These are phyloP conservation scores for Saccharomycopsis olivae DNA, from an alignment of 805 yeast species.

Conservation along the genomic window DNA sequence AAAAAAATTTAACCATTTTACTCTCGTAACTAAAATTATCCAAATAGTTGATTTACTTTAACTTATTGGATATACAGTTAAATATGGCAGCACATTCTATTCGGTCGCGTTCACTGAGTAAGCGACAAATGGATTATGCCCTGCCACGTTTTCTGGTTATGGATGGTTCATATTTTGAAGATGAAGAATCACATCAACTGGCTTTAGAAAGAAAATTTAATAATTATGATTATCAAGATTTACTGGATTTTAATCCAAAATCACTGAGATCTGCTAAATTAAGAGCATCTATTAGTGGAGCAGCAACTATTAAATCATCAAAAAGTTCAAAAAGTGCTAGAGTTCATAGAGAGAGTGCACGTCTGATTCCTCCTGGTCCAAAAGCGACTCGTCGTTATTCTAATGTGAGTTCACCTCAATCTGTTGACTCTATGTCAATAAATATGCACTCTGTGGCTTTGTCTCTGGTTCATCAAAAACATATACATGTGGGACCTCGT, in stretches of 20 bases:
- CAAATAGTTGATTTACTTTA: no score
- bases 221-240: constrained; percentile 16
- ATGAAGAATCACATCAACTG: background rate
- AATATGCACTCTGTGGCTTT: constrained; percentile 16
- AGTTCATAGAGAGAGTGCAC: background rate
- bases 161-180: no score
- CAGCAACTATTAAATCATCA: constrained; percentile 7
- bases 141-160: no score
- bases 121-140: no score
- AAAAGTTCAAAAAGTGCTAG: constrained; percentile 8
- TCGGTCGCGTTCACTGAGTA: no score
- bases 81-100: no score
- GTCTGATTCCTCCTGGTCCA: background rate
- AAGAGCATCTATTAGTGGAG: constrained; percentile 12
- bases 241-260: constrained; percentile 3
- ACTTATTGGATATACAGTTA: no score
- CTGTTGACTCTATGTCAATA: constrained; percentile 7
- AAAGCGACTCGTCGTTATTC: background rate
- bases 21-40: no score
- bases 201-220: constrained; percentile 14
- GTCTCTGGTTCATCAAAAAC: constrained; percentile 13
- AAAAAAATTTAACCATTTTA: no score
- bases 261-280: constrained; percentile 2
- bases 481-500: constrained; percentile 8
- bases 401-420: background rate